Conservation (phyloP, 2,329 filamentous ascomycete species). For the Plenodomus biglobosus region DNA sequence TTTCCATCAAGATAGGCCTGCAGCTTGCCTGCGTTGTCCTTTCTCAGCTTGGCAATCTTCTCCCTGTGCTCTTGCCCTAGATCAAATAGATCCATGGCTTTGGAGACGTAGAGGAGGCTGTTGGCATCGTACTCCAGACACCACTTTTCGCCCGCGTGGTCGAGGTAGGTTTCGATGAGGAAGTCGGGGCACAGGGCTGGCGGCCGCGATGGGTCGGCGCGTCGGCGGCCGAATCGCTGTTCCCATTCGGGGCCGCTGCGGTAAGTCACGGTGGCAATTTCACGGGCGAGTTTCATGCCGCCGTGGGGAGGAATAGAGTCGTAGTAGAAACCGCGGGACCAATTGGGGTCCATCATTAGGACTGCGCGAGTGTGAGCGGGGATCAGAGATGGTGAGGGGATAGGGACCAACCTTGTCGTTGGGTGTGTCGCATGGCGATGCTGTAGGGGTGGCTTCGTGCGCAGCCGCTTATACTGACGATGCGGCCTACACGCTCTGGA, state of each 20-base stretch:
- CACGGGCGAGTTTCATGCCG: conserved; percentile 95
- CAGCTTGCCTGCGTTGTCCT: conserved; percentile 61
- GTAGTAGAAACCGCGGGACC: conserved; percentile 90
- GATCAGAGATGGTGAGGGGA: not conserved
- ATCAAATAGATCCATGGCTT: conserved; percentile 98
- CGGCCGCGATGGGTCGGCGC: conserved; percentile 81
- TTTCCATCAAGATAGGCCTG: conserved; percentile 47
- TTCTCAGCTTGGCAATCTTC: conserved; percentile 63
- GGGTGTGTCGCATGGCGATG: conserved; percentile 97
- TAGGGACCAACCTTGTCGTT: conserved; percentile 65
- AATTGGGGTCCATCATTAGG: conserved; percentile 98
- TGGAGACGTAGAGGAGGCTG: conserved; percentile 92
- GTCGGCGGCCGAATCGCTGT: conserved; percentile 81
- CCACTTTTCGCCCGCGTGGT: conserved; percentile 98
- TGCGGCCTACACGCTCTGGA: conserved; percentile 74
- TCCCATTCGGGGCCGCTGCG: conserved; percentile 97
- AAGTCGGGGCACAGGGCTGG: conserved; percentile 97
- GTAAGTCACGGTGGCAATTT: conserved; percentile 98
- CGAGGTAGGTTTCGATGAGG: conserved; percentile 95
- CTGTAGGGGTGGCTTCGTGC: conserved; percentile 95
- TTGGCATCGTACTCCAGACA: conserved; percentile 96
- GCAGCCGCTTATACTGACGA: conserved; percentile 91
- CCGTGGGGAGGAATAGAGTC: conserved; percentile 83
- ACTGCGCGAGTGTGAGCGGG: conserved; percentile 51
- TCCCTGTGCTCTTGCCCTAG: conserved; percentile 72